These are phyloP conservation scores for Leishmania guyanensis DNA, from an alignment of 208 protist genomes.

Conservation along the genomic window DNA sequence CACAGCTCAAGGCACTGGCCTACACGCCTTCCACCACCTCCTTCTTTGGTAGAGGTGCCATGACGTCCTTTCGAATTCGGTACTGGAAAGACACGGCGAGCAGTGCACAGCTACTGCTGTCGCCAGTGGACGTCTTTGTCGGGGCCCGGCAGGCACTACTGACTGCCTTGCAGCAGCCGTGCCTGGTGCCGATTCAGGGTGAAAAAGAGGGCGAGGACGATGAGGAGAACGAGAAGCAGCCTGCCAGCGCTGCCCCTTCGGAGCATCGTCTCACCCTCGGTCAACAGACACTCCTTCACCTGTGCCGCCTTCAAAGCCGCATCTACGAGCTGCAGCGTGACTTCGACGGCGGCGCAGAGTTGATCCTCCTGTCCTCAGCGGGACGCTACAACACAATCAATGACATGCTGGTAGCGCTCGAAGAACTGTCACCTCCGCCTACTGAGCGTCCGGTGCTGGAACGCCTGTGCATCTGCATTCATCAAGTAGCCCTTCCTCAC, in stretches of 20 bases:
- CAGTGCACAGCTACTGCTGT: slow-evolving; percentile 36
- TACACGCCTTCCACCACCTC: slow-evolving; percentile 41
- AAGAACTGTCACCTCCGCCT: slow-evolving; percentile 36
- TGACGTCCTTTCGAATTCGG: slow-evolving; percentile 65
- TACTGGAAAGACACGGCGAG: slow-evolving; percentile 47
- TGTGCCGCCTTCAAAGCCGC: slow-evolving; percentile 63
- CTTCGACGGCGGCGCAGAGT: slow-evolving; percentile 65
- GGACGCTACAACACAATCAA: slow-evolving; percentile 73
- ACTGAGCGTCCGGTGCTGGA: slow-evolving; percentile 9
- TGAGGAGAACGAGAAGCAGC: slow-evolving; percentile 22
- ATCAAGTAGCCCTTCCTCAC: slow-evolving; percentile 52
- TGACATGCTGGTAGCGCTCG: slow-evolving; percentile 60
- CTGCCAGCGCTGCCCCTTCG: background rate
- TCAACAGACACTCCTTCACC: slow-evolving; percentile 64
- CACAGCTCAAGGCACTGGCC: slow-evolving; percentile 54
- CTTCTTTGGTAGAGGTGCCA: slow-evolving; percentile 61
- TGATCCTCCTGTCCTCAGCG: slow-evolving; percentile 63
- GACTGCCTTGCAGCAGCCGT: slow-evolving; percentile 28
- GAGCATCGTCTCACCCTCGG: slow-evolving; percentile 49
- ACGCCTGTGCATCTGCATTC: slow-evolving; percentile 29
- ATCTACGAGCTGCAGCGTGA: slow-evolving; percentile 76
- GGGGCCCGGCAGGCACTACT: slow-evolving; percentile 13
- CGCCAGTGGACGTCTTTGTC: slow-evolving; percentile 29
- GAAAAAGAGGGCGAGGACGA: slow-evolving; percentile 19
- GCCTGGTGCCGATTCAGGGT: slow-evolving; percentile 6